phyloP scores from a whole-genome alignment of 257 asterid genomes.

The Solanum stenotomum region DNA sequence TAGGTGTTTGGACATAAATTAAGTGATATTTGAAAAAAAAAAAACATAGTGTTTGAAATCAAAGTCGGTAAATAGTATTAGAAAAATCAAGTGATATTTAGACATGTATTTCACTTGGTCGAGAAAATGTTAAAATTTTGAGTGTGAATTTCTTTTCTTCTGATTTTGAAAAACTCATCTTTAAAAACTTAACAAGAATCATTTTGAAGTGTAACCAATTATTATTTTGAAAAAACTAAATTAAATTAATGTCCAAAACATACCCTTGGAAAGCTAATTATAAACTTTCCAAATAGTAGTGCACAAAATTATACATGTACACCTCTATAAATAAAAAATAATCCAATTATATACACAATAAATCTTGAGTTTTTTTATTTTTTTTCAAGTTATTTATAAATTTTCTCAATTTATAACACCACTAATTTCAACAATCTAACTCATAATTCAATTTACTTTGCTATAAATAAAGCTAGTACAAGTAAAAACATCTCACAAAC shows the following conservation, averaged over 20 bases:
- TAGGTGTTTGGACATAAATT: too few relatives aligned
- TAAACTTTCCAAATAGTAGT: neutral
- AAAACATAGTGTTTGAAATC: too few relatives aligned
- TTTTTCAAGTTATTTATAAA: neutral
- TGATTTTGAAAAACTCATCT: too few relatives aligned
- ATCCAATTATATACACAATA: neutral
- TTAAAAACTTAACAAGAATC: neutral
- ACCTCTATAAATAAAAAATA: neutral
- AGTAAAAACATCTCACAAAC: neutral
- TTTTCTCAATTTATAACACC: neutral
- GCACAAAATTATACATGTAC: neutral
- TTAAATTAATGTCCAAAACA: neutral
- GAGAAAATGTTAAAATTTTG: too few relatives aligned
- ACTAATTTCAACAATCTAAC: neutral
- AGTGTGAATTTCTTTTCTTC: too few relatives aligned
- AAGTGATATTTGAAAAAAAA: too few relatives aligned
- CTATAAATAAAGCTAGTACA: neutral
- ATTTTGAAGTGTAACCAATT: too few relatives aligned
- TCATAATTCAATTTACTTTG: neutral
- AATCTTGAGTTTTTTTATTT: neutral
- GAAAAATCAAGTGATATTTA: too few relatives aligned
- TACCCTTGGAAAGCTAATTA: neutral
- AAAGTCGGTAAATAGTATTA: too few relatives aligned
- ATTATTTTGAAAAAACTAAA: too few relatives aligned
- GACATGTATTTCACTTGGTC: too few relatives aligned